Conservation (phyloP, 2,329 filamentous ascomycete genomes). For the Fusarium euwallaceae region DNA sequence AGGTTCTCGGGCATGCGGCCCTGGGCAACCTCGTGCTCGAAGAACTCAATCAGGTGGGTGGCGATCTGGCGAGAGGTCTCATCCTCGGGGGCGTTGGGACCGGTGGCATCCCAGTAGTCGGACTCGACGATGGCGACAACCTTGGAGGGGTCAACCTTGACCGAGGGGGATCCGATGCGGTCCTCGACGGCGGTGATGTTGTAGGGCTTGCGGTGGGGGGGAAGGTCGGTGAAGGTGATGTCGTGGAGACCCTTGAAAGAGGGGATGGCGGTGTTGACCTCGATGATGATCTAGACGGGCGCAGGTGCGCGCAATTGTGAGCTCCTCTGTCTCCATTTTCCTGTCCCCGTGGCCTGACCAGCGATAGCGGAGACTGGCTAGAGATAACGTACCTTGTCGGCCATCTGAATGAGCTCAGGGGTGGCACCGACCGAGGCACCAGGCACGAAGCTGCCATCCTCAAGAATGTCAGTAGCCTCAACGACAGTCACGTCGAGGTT, state of each 20-base stretch:
- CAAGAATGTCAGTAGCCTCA: slow-evolving; percentile 87
- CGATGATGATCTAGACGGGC: slow-evolving; percentile 77
- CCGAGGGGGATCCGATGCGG: slow-evolving; percentile 84
- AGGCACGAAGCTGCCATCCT: slow-evolving; percentile 89
- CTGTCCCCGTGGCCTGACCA: background rate
- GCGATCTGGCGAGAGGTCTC: slow-evolving; percentile 80
- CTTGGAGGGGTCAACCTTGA: slow-evolving; percentile 87
- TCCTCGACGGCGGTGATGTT: slow-evolving; percentile 88
- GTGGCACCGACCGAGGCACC: slow-evolving; percentile 88
- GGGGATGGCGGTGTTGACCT: slow-evolving; percentile 89
- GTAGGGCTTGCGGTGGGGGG: slow-evolving; percentile 85
- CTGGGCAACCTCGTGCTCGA: slow-evolving; percentile 86
- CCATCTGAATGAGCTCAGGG: slow-evolving; percentile 89
- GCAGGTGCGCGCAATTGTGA: slow-evolving; percentile 13
- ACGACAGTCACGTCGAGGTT: slow-evolving; percentile 87
- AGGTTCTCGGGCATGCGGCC: slow-evolving; percentile 83
- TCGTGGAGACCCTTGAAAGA: slow-evolving; percentile 91
- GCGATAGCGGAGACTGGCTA: background rate
- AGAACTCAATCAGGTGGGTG: slow-evolving; percentile 81
- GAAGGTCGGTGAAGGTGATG: slow-evolving; percentile 89
- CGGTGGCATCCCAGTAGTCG: slow-evolving; percentile 82
- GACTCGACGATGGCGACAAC: slow-evolving; percentile 88
- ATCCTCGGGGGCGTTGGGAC: slow-evolving; percentile 82
- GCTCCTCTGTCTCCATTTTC: background rate
- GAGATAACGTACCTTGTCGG: slow-evolving; percentile 74